Evolutionary conservation across 768 basidiomycete species (phyloP), one percentile per base, ranked within the genome.

Genomic region (Boletus eberwhitei): DNA sequence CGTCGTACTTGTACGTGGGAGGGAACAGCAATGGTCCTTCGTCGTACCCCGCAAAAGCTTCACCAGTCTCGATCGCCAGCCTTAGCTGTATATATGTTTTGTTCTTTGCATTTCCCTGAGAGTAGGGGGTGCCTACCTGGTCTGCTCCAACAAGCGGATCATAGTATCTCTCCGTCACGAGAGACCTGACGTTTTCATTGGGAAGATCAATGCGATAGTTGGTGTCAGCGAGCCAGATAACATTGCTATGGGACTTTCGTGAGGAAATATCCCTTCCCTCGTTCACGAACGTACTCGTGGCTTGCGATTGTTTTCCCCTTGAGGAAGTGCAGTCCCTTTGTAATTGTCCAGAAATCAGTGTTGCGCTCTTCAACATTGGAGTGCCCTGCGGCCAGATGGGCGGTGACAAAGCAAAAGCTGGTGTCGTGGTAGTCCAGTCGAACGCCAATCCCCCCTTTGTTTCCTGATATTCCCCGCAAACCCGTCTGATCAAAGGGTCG

Each of bases 371-470:
- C 87, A 4, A 93, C 77, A 63, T 96, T 96, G 7, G 80, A 66
- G 64, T 97, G 94, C 8, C 97, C 97, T n/a, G 97, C 95, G 16
- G 97, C 95, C 39, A 98, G 80, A 71, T 98, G 97, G 4, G 92
- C 93, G 9, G 96, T 98, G 58, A 99, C 70, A 73, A 98, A 95
- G 73, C 97, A 99, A 64, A 98, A 88, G 52, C 83, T 88, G 9
- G 95, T 90, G 65, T 95, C 93, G 60, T 90, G 80, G 63, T 91
- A 92, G 29, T 98, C 90, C 48, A 99, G 75, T 13, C 97, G 87
- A 59, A 99, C 92, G 7, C 88, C 94, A 13, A 96, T 90, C 2
- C 93, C 97, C 19, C 97, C 97, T 74, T 99, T 96, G 75, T 96
- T 96, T 29, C 94, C 97, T 1, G 93, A 93, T 84, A 98, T 93